A percentile compares a stretch with the other conserved stretches of the same genome.
These are phyloP conservation scores for Rhodotorula paludigena DNA, from an alignment of 768 basidiomycete species.

Conservation along the genomic window DNA sequence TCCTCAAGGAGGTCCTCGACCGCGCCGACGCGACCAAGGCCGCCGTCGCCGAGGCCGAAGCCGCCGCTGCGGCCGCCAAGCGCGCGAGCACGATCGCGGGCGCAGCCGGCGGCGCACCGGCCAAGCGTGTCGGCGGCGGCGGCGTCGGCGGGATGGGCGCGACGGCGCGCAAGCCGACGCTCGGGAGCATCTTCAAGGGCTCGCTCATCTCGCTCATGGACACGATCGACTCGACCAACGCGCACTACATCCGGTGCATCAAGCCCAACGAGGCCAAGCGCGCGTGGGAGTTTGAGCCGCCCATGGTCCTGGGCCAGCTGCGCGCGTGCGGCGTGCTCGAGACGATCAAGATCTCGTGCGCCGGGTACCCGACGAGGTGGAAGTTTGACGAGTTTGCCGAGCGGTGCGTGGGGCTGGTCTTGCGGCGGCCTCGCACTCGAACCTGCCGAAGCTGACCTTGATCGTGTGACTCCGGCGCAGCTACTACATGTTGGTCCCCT, in stretches of 20 bases:
- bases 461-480: slow-evolving; percentile 49
- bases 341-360: slow-evolving; percentile 97
- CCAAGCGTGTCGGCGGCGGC: slow-evolving; percentile 51
- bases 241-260: slow-evolving; percentile 98
- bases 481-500: slow-evolving; percentile 93
- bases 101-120: background rate
- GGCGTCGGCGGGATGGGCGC: slow-evolving; percentile 47
- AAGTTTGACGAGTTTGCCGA: slow-evolving; percentile 98
- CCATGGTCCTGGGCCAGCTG: slow-evolving; percentile 89
- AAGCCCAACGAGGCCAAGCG: slow-evolving; percentile 96
- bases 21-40: slow-evolving; percentile 68
- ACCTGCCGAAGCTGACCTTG: slow-evolving; percentile 3
- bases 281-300: slow-evolving; percentile 94
- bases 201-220: slow-evolving; percentile 93
- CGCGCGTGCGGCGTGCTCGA: slow-evolving; percentile 98
- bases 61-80: slow-evolving; percentile 39
- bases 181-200: slow-evolving; percentile 96
- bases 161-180: slow-evolving; percentile 80
- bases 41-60: slow-evolving; percentile 59
- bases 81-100: slow-evolving; percentile 44
- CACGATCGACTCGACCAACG: slow-evolving; percentile 92
- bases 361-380: slow-evolving; percentile 97
- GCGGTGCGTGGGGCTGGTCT: slow-evolving; percentile 56
- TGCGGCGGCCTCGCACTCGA: background rate
- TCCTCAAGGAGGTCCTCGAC: slow-evolving; percentile 91